Base-by-base conservation (phyloP, 2,329 filamentous ascomycete species). In the Colletotrichum eremochloae region DNA sequence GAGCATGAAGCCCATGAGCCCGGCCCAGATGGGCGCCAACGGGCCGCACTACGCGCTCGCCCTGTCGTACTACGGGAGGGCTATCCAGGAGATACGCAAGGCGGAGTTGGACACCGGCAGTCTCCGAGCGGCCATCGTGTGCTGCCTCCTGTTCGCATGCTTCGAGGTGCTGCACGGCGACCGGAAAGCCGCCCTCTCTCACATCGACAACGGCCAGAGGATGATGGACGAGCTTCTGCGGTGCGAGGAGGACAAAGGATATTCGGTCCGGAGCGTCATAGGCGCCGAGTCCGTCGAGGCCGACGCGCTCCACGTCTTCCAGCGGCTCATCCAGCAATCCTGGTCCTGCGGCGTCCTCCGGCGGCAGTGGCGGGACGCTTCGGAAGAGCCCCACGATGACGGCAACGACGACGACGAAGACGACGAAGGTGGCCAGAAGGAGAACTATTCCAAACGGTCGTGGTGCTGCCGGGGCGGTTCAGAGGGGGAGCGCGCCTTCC, bases 91-190 rank as follows among this genome's bases (percentile, higher is more conserved):
- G 20, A 74, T 80, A 18, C 74, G 76, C 14, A 68, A 77, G 1
- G 74, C 69, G 9, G 31, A 53, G 9, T 62, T 73, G 3, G 65
- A 67, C 7, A 68, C 72, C 8, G 74, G 69, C 6, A 75, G 75
- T 38, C 71, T 80, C 2, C 75, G 75, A 14, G 76, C 79, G 3
- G 80, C 80, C 1, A 77, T 82, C 12, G 63, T 83, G 3, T 80
- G 80, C 67, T 82, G 79, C 65, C 76, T 83, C 60, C 78, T 83
- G 53, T 83, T 83, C 73, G 77, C 80, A 66, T 77, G 81, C 63
- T 82, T 83, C 63, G 81, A 83, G 66, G 77, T 78, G 2, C 67
- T 82, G 50, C 81, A 84, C 70, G 80, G 79, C 31, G 82, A 83
- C 69, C 74, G 75, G 12, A 75, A 76, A 29, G 79, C 78, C 0